Percentiles rank a stretch among this genome's conserved stretches.
These are phyloP conservation scores for Monilinia laxa DNA, from an alignment of 2,329 filamentous ascomycete species.

Conservation along the genomic window DNA sequence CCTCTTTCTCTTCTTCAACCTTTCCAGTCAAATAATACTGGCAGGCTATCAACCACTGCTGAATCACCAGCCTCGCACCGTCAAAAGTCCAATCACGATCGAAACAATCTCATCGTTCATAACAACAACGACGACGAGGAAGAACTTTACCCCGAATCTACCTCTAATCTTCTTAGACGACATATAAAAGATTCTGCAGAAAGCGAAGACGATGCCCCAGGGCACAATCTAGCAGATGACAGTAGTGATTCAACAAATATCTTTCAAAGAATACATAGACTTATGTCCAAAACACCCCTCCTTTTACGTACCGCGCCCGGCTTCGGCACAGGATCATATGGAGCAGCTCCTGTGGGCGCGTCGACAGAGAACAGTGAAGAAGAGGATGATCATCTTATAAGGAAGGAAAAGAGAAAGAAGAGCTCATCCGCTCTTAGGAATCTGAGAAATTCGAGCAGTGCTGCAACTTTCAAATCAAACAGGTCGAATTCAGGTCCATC, in stretches of 20 bases:
- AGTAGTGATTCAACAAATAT: constrained; percentile 27
- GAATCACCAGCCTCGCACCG: background rate
- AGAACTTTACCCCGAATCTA: constrained; percentile 37
- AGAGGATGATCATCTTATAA: constrained; percentile 35
- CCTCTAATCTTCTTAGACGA: constrained; percentile 34
- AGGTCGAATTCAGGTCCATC: constrained; percentile 26
- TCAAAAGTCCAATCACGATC: background rate
- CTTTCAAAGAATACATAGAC: constrained; percentile 30
- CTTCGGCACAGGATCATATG: constrained; percentile 61
- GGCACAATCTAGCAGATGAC: constrained; percentile 22
- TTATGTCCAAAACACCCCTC: constrained; percentile 53
- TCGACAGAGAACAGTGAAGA: constrained; percentile 42
- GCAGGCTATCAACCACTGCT: background rate
- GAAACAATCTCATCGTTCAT: constrained; percentile 10
- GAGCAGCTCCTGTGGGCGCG: constrained; percentile 52
- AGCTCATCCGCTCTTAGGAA: constrained; percentile 35
- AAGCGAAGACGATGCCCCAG: constrained; percentile 28
- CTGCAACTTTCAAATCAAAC: constrained; percentile 24
- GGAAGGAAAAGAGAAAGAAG: constrained; percentile 31
- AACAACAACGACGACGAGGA: constrained; percentile 27
- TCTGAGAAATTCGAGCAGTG: constrained; percentile 35
- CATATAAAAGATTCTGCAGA: constrained; percentile 27
- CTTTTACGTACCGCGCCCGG: constrained; percentile 60
- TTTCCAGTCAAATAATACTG: background rate
- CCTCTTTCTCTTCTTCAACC: constrained; percentile 14